Conservation (phyloP, 2,329 filamentous ascomycete genomes). For the Fusarium musae region DNA sequence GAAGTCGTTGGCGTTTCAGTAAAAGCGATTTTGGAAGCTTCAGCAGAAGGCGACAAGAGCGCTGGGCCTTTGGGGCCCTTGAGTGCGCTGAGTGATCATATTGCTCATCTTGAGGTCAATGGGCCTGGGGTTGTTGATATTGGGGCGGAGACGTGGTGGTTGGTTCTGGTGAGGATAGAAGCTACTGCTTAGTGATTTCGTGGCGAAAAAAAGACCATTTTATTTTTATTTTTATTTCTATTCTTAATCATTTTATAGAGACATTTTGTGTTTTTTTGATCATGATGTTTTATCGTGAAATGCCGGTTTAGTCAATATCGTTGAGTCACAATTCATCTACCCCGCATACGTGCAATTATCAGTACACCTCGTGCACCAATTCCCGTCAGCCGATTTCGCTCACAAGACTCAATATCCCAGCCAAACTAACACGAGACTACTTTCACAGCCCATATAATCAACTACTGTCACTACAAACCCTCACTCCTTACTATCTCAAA, state of each 20-base stretch:
- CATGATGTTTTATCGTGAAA: background rate
- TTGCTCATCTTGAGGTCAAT: conserved; percentile 46
- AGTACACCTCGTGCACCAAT: conserved; percentile 15
- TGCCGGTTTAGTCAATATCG: background rate
- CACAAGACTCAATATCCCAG: conserved; percentile 18
- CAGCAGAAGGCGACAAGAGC: conserved; percentile 35
- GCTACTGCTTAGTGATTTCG: background rate
- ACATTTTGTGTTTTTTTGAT: background rate
- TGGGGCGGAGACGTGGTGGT: conserved; percentile 49
- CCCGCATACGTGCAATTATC: conserved; percentile 20
- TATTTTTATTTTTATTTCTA: no score
- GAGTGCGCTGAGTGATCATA: conserved; percentile 40
- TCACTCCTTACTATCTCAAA: background rate
- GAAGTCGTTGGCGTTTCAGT: conserved; percentile 46
- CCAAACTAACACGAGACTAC: background rate
- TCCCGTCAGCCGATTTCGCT: conserved; percentile 25
- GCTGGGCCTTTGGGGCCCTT: conserved; percentile 35
- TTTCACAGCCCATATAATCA: accelerated
- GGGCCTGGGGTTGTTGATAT: conserved; percentile 43
- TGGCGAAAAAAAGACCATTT: background rate
- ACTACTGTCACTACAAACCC: background rate
- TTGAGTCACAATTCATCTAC: conserved; percentile 17
- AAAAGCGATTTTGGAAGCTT: conserved; percentile 55
- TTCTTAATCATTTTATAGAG: accelerated
- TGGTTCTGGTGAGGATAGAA: conserved; percentile 45